Conservation (phyloP, 2,329 filamentous ascomycete genomes). For the Zalaria obscura region DNA sequence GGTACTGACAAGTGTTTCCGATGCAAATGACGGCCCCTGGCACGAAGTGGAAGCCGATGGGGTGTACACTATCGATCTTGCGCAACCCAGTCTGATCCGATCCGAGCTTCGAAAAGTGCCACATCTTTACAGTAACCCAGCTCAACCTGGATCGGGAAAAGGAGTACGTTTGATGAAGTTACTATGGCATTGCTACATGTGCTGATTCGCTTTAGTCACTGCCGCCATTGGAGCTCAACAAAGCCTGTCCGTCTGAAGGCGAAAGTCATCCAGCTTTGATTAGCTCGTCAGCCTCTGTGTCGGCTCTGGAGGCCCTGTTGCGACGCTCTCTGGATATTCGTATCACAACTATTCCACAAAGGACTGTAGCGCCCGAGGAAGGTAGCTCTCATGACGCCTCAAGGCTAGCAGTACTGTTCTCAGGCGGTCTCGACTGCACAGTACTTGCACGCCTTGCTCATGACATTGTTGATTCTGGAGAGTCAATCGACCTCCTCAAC, state of each 20-base stretch:
- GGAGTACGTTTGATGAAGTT: no score
- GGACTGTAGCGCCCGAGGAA: constrained; percentile 1
- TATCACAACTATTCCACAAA: constrained; percentile 49
- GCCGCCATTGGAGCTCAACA: neutral
- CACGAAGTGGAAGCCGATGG: constrained; percentile 74
- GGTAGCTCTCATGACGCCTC: constrained; percentile 16
- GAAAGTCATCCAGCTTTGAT: neutral
- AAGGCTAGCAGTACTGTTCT: constrained; percentile 72
- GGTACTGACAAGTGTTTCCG: constrained; percentile 57
- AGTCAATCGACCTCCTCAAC: constrained; percentile 78
- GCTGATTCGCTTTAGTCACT: no score
- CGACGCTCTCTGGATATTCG: constrained; percentile 13
- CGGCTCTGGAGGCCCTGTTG: constrained; percentile 8
- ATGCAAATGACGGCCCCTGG: constrained; percentile 42
- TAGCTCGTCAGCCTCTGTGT: constrained; percentile 1
- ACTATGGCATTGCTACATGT: no score
- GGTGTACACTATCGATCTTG: constrained; percentile 54
- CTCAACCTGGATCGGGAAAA: no score
- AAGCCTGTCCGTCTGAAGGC: neutral
- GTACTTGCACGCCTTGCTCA: constrained; percentile 69
- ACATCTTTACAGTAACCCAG: no score
- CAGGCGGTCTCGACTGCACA: constrained; percentile 86
- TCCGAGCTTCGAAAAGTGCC: no score
- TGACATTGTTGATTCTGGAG: constrained; percentile 53
- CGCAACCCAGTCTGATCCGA: no score